Evolutionary conservation across 495 filamentous ascomycete genomes (phyloP).

Genomic region (Xylaria scruposa): DNA sequence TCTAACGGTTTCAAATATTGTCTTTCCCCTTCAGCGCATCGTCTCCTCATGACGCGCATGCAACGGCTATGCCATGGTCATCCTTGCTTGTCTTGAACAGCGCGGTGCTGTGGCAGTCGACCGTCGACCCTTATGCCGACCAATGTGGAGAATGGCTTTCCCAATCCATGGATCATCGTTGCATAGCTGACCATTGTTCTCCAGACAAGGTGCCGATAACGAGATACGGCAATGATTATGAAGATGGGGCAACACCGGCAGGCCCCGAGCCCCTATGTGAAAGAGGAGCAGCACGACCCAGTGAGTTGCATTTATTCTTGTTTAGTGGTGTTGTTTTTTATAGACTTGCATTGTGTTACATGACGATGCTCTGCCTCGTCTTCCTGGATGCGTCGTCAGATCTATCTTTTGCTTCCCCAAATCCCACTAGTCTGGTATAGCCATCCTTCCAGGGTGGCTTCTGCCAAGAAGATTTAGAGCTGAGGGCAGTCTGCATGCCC

Average conservation of each 20-base stretch:
- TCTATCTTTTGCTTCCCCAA: background rate
- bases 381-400: background rate
- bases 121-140: background rate
- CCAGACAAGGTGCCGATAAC: constrained; percentile 30
- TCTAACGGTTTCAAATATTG: background rate
- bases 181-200: constrained; percentile 26
- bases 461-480: constrained; percentile 35
- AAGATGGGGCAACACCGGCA: constrained; percentile 45
- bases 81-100: constrained; percentile 22
- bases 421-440: background rate
- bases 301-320: constrained; percentile 32
- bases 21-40: background rate
- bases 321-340: background rate
- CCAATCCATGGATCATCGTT: constrained; percentile 28
- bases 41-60: constrained; percentile 7
- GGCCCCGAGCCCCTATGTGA: constrained; percentile 38
- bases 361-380: background rate
- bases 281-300: constrained; percentile 39
- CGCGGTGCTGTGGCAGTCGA: constrained; percentile 14
- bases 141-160: constrained; percentile 27
- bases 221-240: constrained; percentile 36
- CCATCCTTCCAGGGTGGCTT: constrained; percentile 24
- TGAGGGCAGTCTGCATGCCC: constrained; percentile 22
- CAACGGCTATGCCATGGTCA: constrained; percentile 19
- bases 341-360: background rate